These are phyloP conservation scores for Trichoderma citrinoviride DNA, from an alignment of 2,329 filamentous ascomycete species.

Conservation along the genomic window DNA sequence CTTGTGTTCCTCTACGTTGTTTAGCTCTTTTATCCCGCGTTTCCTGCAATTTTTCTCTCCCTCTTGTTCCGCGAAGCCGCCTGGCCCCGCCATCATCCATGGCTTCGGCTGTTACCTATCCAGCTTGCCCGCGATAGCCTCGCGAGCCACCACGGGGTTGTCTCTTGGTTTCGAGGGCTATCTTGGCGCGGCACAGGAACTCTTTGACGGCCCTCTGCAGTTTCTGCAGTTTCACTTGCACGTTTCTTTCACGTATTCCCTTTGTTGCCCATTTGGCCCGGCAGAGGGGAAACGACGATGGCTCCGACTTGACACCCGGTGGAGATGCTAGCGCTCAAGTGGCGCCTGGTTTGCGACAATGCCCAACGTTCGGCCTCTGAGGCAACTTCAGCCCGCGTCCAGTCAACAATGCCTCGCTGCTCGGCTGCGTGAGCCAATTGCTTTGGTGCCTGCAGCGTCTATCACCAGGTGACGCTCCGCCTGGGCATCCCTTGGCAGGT, in stretches of 20 bases:
- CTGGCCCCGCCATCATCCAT: conserved; percentile 12
- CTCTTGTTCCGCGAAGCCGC: conserved; percentile 10
- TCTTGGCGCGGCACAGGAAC: background rate
- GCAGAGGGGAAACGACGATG: background rate
- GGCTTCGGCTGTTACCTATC: no score
- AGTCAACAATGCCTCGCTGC: conserved; percentile 17
- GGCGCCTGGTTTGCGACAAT: background rate
- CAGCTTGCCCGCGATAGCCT: background rate
- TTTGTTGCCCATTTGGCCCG: background rate
- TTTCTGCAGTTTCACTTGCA: background rate
- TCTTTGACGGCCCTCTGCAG: background rate
- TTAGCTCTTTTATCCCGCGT: conserved; percentile 11
- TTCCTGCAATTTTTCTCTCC: conserved; percentile 4
- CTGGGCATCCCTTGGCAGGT: background rate
- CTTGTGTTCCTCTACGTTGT: conserved; percentile 1
- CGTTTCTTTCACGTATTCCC: background rate
- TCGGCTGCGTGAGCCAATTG: conserved; percentile 2
- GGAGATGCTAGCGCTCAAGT: conserved; percentile 14
- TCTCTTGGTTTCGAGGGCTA: background rate
- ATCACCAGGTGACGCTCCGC: background rate
- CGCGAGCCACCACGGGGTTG: conserved; percentile 12
- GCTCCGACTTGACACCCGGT: background rate
- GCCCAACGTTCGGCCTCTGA: background rate
- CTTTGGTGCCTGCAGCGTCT: background rate
- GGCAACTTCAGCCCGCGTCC: background rate